These are phyloP conservation scores for Penicillium corylophilum DNA, from an alignment of 2,329 filamentous ascomycete genomes.

Conservation along the genomic window DNA sequence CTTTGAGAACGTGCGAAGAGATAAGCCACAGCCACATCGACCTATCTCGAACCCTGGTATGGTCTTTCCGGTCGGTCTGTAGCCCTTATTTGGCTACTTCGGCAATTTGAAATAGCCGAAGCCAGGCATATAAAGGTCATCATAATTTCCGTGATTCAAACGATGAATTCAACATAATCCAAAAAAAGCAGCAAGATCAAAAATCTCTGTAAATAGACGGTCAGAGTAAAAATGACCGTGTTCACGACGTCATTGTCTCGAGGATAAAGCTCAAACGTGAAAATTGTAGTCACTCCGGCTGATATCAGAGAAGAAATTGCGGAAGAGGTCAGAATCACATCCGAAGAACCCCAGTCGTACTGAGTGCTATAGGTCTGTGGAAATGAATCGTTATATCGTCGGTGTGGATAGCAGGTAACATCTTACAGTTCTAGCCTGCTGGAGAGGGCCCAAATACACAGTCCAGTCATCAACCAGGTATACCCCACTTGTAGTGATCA, in stretches of 20 bases:
- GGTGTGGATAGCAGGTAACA: not conserved
- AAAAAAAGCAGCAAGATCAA: not conserved
- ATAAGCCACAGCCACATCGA: no score
- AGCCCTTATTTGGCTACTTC: no score
- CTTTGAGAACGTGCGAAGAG: no score
- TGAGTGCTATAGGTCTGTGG: conserved; percentile 50
- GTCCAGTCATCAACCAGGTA: conserved; percentile 60
- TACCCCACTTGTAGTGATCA: conserved; percentile 47
- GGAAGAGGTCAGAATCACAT: conserved; percentile 49
- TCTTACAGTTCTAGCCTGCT: conserved; percentile 45
- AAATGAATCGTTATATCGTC: not conserved
- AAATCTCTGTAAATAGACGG: conserved; percentile 28
- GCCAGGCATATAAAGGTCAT: no score
- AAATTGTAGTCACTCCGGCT: conserved; percentile 46
- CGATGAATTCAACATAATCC: no score
- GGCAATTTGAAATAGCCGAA: no score
- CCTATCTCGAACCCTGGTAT: no score
- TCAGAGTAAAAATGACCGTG: conserved; percentile 50
- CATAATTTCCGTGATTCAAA: no score
- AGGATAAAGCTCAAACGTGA: conserved; percentile 58
- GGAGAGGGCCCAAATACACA: conserved; percentile 51
- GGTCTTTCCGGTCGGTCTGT: no score
- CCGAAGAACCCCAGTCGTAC: conserved; percentile 51
- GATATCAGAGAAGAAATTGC: conserved; percentile 50
- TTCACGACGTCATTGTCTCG: conserved; percentile 48